Evolutionary conservation across 305 asterid genomes (phyloP), one percentile per base, ranked within the genome.

Genomic region (Fraxinus floribunda): DNA sequence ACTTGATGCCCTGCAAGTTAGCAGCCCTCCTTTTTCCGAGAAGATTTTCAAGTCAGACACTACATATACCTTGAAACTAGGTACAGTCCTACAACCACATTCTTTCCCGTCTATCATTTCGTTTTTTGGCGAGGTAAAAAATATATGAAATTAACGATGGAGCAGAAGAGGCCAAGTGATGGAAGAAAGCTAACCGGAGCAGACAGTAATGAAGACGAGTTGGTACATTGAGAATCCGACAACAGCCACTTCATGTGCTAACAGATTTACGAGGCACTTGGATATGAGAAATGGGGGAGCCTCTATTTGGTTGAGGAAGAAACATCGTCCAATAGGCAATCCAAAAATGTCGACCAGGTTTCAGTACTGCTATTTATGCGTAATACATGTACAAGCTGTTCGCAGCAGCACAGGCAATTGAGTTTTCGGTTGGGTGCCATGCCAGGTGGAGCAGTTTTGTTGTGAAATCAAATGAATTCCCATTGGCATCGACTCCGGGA

Each of bases 331-430:
- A 75, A 84, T 82, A 87, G 89, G 74, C 86, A 81, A 84, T 83
- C 77, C 85, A 85, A 89, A 88, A 87, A 86, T 82, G 92, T 85
- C 84, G 76, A 55, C 88, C 86, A 79, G 72, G 86, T 83, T 82
- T 57, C 80, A 78, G 88, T 49, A 49, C 83, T 35, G 86, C 81
- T 41, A 77, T 82, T 91, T 89, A 95, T 72, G 98, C 97, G 80
- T 94, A 90, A 86, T 95, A 95, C 99, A 95, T 95, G 86, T 95
- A 95, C 96, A 95, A 86, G 92, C 99, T 95, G 88, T 95, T 95
- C 70, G 99, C 99, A 86, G 98, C 98, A 77, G 99, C 99, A 88
- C 99, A 95, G 36, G 99, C 99, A 55, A 95, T 87, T 22, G 97
- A 92, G 87, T 95, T 95, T 87, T 94, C 99, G 15, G 96, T 85